Base-by-base conservation (phyloP, 1,284 basidiomycete species). In the Inonotus hispidus region DNA sequence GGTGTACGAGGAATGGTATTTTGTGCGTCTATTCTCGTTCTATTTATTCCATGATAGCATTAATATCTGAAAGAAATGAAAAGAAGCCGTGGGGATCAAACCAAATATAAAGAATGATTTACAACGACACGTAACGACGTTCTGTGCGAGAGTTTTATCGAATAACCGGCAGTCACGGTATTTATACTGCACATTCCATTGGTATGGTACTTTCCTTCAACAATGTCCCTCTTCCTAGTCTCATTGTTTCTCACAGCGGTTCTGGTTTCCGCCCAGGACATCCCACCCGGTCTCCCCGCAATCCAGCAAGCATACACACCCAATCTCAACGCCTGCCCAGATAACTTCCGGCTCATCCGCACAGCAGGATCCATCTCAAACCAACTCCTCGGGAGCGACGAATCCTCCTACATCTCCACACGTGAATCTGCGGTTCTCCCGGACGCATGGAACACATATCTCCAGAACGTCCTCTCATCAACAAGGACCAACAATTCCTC, bases 401-500 rank as follows among this genome's bases (percentile, higher is more conserved):
- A 77, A 53, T 23, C 61, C 0, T 53, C 66, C 1, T 75, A 78
- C 41, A 52, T 75, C 25, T 65, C 69, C 10, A 64, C 68, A 1
- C 70, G 76, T n/a, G 64, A 65, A 25, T 63, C 70, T 0, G 53
- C 70, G 4, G 66, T 69, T 27, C 69, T 75, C 29, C 71, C 72
- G 0, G 61, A 65, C 0, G 68, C 74, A 1, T 75, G 71, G 72
- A 68, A 68, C 43, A 32, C 59, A 1, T 76, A 76, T 56, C 72
- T 76, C 6, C 58, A 66, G 2, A 74, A 72, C 52, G 79, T 77
- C 23, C 8, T 43, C 41, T 14, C 41, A 43, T 14, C 5, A 10
- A n/a, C 41, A n/a, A n/a, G n/a, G n/a, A n/a, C n/a, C n/a, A n/a
- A n/a, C 3, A 69, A 67, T 53, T 59, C 37, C 19, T 14, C 65